Percentiles rank a stretch among this genome's conserved stretches.
phyloP scores from a whole-genome alignment of 2,329 filamentous ascomycete genomes.

The Teratosphaeria pseudoeucalypti region DNA sequence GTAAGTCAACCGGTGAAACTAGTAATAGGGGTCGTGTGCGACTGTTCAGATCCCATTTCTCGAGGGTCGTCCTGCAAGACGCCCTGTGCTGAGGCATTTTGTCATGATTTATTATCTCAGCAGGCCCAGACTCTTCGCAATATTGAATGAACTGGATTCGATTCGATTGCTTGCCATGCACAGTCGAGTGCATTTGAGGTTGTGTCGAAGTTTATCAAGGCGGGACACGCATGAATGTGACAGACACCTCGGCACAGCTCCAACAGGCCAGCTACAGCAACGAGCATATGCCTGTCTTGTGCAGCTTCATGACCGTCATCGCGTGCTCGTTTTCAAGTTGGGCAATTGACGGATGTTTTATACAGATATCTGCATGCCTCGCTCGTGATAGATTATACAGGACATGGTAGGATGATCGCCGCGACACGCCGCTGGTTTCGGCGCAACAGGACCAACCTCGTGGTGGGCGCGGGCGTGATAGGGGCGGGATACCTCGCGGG shows the following conservation, averaged over 20 bases:
- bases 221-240: not conserved
- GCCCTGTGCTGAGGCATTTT: too few relatives aligned
- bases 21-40: too few relatives aligned
- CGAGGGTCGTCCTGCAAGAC: too few relatives aligned
- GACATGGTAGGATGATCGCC: slow-evolving; percentile 39
- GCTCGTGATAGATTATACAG: not conserved
- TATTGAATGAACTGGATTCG: too few relatives aligned
- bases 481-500: slow-evolving; percentile 85
- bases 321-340: not conserved
- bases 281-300: not conserved
- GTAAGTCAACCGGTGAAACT: too few relatives aligned
- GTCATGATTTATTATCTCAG: too few relatives aligned
- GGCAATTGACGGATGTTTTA: not conserved
- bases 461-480: slow-evolving; percentile 76
- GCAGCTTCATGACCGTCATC: not conserved
- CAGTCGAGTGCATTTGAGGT: too few relatives aligned
- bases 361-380: not conserved
- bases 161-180: too few relatives aligned
- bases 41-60: too few relatives aligned
- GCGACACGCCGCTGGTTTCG: slow-evolving; percentile 82
- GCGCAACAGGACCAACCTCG: slow-evolving; percentile 82
- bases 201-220: too few relatives aligned
- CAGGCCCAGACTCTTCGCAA: too few relatives aligned
- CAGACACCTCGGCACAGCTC: not conserved
- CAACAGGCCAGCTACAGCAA: not conserved